phyloP scores from a whole-genome alignment of 768 basidiomycete genomes.

The Lactifluus pinguis region DNA sequence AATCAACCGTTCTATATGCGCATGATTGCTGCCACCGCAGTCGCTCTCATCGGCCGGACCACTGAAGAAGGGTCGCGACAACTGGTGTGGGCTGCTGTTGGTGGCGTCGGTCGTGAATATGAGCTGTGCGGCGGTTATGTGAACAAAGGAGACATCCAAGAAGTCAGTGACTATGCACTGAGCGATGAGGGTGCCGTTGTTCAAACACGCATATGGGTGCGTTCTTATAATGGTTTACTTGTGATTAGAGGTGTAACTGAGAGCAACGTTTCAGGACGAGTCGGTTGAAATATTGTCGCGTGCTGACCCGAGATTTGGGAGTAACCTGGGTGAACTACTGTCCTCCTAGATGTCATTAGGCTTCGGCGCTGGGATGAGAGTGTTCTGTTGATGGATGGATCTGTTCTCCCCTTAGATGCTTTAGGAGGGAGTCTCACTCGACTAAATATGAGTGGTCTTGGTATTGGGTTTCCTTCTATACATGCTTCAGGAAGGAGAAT shows the following conservation, averaged over 20 bases:
- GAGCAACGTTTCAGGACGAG: constrained; percentile 1
- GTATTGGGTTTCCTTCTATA: too few species aligned
- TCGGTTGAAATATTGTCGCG: constrained; percentile 6
- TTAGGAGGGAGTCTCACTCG: too few species aligned
- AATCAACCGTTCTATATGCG: neutral
- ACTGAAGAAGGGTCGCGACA: constrained; percentile 10
- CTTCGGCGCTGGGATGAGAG: neutral
- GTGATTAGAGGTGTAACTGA: neutral
- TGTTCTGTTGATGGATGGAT: neutral
- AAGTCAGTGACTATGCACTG: constrained; percentile 13
- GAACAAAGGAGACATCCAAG: neutral
- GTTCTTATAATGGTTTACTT: neutral
- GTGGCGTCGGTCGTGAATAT: constrained; percentile 3
- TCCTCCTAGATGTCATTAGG: neutral
- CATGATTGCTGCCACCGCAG: neutral
- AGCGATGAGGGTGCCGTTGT: constrained; percentile 6
- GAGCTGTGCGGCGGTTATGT: constrained; percentile 5
- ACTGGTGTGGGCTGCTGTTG: constrained; percentile 13
- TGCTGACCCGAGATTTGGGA: constrained; percentile 4
- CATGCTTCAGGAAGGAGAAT: too few species aligned
- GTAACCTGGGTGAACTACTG: neutral
- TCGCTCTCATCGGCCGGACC: neutral
- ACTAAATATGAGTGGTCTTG: too few species aligned
- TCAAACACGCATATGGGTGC: constrained; percentile 12
- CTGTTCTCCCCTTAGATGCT: too few species aligned